Evolutionary conservation across 1,139 yeast species (phyloP).

Genomic region (Diutina mesorugosa): DNA sequence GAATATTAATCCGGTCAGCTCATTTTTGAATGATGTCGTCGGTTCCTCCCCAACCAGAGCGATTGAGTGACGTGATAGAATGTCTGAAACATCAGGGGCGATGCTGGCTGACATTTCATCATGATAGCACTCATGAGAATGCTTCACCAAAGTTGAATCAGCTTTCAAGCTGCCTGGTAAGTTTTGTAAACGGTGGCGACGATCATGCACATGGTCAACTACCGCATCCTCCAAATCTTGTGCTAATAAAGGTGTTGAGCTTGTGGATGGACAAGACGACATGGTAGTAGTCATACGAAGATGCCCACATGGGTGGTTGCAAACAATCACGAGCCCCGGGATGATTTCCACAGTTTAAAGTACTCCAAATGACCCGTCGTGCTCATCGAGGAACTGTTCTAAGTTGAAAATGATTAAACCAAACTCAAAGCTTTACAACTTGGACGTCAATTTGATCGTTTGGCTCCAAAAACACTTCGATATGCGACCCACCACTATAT

Average conservation of each 20-base stretch:
- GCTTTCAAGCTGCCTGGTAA: neutral
- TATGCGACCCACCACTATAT: too few relatives aligned
- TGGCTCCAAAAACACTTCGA: too few relatives aligned
- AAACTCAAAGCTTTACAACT: too few relatives aligned
- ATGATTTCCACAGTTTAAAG: neutral
- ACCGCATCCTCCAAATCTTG: neutral
- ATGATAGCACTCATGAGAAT: neutral
- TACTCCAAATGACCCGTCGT: neutral
- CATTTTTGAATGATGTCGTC: neutral
- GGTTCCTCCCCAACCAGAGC: neutral
- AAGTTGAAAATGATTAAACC: too few relatives aligned
- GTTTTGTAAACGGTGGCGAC: neutral
- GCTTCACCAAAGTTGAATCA: neutral
- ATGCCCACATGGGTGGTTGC: neutral
- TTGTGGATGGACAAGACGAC: neutral
- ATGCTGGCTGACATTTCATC: neutral
- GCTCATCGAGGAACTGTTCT: too few relatives aligned
- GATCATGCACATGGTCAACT: neutral
- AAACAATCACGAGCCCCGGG: neutral
- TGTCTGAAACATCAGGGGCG: neutral
- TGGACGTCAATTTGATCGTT: too few relatives aligned
- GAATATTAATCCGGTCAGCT: slow-evolving; percentile 7
- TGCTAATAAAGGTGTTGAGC: neutral
- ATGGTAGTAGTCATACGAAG: neutral
- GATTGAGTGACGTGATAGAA: neutral